phyloP scores from a whole-genome alignment of 495 filamentous ascomycete species.

The Amphirosellinia nigrospora region DNA sequence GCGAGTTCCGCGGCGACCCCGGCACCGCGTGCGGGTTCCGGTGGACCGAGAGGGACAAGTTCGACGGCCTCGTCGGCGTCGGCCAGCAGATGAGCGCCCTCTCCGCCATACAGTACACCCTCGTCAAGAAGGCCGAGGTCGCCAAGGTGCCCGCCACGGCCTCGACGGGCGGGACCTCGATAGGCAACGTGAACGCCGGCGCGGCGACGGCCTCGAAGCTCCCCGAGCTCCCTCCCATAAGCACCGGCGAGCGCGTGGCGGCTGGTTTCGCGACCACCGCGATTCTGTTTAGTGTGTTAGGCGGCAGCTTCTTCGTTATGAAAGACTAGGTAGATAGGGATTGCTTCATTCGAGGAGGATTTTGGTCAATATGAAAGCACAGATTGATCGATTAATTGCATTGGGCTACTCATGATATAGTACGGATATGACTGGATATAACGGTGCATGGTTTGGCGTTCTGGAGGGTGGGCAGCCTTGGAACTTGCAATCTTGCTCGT shows the following conservation, averaged over 20 bases:
- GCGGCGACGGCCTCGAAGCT: conserved; percentile 35
- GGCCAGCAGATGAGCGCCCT: conserved; percentile 78
- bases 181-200: conserved; percentile 65
- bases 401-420: background rate
- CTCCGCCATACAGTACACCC: conserved; percentile 68
- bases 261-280: conserved; percentile 69
- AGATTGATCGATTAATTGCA: background rate
- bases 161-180: conserved; percentile 68
- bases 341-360: background rate
- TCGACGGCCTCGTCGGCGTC: conserved; percentile 58
- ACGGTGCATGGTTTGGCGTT: conserved; percentile 22
- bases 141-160: conserved; percentile 59
- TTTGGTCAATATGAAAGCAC: background rate
- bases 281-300: conserved; percentile 60
- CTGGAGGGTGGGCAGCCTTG: conserved; percentile 1
- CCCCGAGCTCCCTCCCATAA: conserved; percentile 48
- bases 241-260: conserved; percentile 64
- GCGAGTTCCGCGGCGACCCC: conserved; percentile 53
- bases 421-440: conserved; percentile 1
- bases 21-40: conserved; percentile 61
- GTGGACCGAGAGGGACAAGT: conserved; percentile 47
- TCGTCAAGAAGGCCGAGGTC: conserved; percentile 49
- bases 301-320: conserved; percentile 52
- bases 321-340: conserved; percentile 29
- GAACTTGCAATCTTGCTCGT: background rate